A percentile compares a stretch with the other conserved stretches of the same genome.
phyloP scores from a whole-genome alignment of 805 yeast genomes.

The Monosporozyma servazzii region DNA sequence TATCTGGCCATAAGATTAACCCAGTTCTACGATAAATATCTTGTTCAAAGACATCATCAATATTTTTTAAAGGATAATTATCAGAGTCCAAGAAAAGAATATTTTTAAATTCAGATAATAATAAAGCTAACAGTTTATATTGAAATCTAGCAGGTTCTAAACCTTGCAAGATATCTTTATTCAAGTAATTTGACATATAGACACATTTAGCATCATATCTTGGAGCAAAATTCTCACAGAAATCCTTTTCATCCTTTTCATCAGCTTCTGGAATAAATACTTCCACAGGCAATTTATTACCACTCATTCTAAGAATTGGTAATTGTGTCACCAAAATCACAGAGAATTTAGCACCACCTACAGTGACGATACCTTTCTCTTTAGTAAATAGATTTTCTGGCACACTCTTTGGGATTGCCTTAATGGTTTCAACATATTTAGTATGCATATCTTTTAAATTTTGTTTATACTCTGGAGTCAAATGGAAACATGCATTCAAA shows the following conservation, averaged over 20 bases:
- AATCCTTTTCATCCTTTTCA: slow-evolving; percentile 60
- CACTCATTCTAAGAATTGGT: slow-evolving; percentile 47
- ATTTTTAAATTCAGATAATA: slow-evolving; percentile 69
- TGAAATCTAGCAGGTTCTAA: slow-evolving; percentile 49
- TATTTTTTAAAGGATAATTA: slow-evolving; percentile 43
- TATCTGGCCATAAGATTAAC: slow-evolving; percentile 66
- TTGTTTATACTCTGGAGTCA: background rate
- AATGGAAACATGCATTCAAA: slow-evolving; percentile 1
- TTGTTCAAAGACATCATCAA: slow-evolving; percentile 37
- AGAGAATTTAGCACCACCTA: slow-evolving; percentile 69
- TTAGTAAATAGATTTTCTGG: slow-evolving; percentile 9
- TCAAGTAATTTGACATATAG: slow-evolving; percentile 41
- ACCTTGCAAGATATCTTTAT: slow-evolving; percentile 34
- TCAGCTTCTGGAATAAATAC: slow-evolving; percentile 62
- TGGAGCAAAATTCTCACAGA: slow-evolving; percentile 60
- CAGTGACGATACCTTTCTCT: slow-evolving; percentile 59
- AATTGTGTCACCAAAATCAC: slow-evolving; percentile 52
- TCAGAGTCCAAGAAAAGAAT: slow-evolving; percentile 72
- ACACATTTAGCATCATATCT: slow-evolving; percentile 56
- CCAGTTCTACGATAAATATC: slow-evolving; percentile 42
- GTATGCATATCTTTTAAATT: slow-evolving; percentile 1
- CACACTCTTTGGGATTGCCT: background rate
- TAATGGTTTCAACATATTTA: background rate
- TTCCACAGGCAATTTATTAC: slow-evolving; percentile 70
- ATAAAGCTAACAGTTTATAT: slow-evolving; percentile 59